phyloP scores from a whole-genome alignment of 2,329 filamentous ascomycete genomes.

The Phoma sp. region DNA sequence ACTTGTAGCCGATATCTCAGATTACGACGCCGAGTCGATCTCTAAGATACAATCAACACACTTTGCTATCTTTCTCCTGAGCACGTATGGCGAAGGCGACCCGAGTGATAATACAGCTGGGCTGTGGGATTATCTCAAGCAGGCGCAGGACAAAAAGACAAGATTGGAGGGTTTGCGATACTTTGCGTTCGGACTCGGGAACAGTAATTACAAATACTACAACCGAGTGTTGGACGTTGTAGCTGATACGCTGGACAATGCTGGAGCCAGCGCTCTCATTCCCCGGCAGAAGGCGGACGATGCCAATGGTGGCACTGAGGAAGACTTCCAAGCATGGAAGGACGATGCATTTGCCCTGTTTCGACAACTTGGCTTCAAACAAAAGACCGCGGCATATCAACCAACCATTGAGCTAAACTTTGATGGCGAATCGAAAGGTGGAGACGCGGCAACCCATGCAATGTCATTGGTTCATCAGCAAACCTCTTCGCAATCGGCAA shows the following conservation, averaged over 20 bases:
- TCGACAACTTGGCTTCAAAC: conserved; percentile 39
- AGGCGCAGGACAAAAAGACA: conserved; percentile 25
- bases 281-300: conserved; percentile 50
- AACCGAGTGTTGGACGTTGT: conserved; percentile 51
- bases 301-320: conserved; percentile 51
- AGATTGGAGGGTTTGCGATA: conserved; percentile 44
- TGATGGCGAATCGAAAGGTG: conserved; percentile 7
- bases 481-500: conserved; percentile 38
- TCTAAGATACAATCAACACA: conserved; percentile 32
- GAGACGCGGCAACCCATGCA: conserved; percentile 19
- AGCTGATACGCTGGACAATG: conserved; percentile 36
- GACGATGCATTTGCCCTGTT: conserved; percentile 44
- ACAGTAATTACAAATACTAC: conserved; percentile 57
- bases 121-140: conserved; percentile 45
- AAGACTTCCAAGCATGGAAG: conserved; percentile 53
- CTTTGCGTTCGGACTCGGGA: conserved; percentile 53
- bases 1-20: conserved; percentile 54
- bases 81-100: conserved; percentile 50
- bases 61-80: conserved; percentile 45
- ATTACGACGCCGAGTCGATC: conserved; percentile 54
- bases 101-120: conserved; percentile 47
- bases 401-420: conserved; percentile 37
- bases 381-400: conserved; percentile 44
- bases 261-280: conserved; percentile 43
- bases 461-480: conserved; percentile 39